phyloP scores from a whole-genome alignment of 2,329 filamentous ascomycete species.

The Colletotrichum orchidophilum region DNA sequence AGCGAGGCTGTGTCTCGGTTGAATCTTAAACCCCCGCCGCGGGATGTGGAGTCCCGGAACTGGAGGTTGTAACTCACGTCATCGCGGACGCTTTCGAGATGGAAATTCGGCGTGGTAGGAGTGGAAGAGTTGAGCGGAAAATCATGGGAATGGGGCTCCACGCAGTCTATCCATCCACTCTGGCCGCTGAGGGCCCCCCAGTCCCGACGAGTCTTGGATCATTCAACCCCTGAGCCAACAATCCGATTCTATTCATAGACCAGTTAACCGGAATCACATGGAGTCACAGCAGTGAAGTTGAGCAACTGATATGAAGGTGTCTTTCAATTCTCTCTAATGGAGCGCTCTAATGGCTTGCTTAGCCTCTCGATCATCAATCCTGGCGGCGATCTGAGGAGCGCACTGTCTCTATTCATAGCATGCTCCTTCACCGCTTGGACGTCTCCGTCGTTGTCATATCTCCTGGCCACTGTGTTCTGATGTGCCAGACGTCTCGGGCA shows the following conservation, averaged over 20 bases:
- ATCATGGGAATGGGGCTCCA: slow-evolving; percentile 2
- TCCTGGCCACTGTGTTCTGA: background rate
- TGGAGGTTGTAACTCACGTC: background rate
- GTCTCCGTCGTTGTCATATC: background rate
- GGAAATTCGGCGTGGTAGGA: background rate
- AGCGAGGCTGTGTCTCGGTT: slow-evolving; percentile 23
- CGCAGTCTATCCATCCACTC: slow-evolving; percentile 8
- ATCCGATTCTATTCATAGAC: background rate
- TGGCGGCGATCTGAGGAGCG: slow-evolving; percentile 11
- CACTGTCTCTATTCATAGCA: slow-evolving; percentile 11
- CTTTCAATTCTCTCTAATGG: slow-evolving; percentile 5
- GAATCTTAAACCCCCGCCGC: background rate
- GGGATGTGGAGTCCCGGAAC: background rate
- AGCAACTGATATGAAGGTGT: background rate
- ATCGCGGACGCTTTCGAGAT: background rate
- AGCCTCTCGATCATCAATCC: background rate
- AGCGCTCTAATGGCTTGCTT: background rate
- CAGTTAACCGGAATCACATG: slow-evolving; percentile 13
- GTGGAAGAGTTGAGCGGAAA: background rate
- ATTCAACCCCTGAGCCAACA: background rate
- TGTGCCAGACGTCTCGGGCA: background rate
- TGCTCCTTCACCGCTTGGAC: slow-evolving; percentile 2
- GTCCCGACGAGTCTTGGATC: background rate
- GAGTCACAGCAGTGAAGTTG: background rate
- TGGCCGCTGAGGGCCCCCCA: background rate